Evolutionary conservation across 2,329 filamentous ascomycete genomes (phyloP), one percentile per base, ranked within the genome.

Genomic region (Beauveria sp.): DNA sequence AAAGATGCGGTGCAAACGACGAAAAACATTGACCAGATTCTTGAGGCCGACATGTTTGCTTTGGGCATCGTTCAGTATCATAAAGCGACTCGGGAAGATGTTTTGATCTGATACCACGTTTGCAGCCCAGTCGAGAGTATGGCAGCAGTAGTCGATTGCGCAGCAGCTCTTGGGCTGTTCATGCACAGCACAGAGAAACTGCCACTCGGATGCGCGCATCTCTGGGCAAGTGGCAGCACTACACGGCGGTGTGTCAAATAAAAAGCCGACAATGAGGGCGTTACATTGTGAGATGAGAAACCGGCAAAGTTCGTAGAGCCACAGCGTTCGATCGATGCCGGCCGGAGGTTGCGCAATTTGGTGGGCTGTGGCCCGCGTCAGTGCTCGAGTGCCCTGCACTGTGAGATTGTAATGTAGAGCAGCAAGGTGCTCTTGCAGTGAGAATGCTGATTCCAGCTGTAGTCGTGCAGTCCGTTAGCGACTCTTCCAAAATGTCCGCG

Each of bases 191-290:
- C 94, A 99, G 53, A 99, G 85, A 70, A 97, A 99, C 76, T 99
- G 94, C 94, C 94, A 99, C 78, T 99, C 93, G 34, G 90, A 94
- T 2, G 94, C 94, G 70, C 94, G 92, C 94, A 99, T 99, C 76
- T 99, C 94, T 37, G 92, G 92, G 70, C 94, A 99, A 1, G 94
- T 97, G 65, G 82, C 81, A 16, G 90, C 84, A 63, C 91, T 96
- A 77, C 94, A 99, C 3, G 93, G 88, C 7, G 93, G 93, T 48
- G 81, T 83, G 75, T 97, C 94, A 71, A 92, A 90, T 68, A 99
- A 91, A 70, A 99, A 93, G 65, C 91, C 91, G 62, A 96, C 87
- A 66, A 97, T 90, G 61, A 99, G 84, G 64, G 87, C 86, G 77
- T 99, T 99, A 72, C 91, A 93, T 76, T 97, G 92, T 66, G 93